phyloP scores from a whole-genome alignment of 805 yeast genomes.

The Hanseniaspora singularis region DNA sequence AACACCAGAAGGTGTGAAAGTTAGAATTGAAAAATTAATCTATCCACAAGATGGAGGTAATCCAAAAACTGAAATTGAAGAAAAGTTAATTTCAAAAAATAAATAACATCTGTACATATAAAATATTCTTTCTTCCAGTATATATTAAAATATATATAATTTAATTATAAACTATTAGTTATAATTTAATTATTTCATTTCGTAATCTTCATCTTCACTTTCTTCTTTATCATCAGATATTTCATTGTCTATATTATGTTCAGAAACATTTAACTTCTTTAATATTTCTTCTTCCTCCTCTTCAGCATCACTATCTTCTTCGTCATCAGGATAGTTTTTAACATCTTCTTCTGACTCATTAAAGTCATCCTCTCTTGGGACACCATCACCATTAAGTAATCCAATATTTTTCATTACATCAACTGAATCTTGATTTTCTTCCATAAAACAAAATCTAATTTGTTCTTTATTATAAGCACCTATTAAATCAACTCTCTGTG shows the following conservation, averaged over 20 bases:
- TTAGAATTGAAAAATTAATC: conserved; percentile 31
- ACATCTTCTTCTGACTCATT: background rate
- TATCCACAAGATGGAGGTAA: conserved; percentile 31
- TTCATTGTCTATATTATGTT: conserved; percentile 19
- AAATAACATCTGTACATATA: background rate
- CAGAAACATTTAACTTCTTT: conserved; percentile 18
- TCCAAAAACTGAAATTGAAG: conserved; percentile 27
- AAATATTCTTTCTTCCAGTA: too few species aligned
- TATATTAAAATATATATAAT: too few species aligned
- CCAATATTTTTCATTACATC: conserved; percentile 12
- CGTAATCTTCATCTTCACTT: conserved; percentile 12
- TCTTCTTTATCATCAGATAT: conserved; percentile 17
- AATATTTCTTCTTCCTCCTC: conserved; percentile 18
- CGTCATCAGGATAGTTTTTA: background rate
- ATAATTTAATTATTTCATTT: background rate
- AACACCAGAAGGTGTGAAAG: conserved; percentile 21
- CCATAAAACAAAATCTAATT: conserved; percentile 22
- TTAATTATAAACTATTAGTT: background rate
- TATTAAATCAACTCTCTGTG: conserved; percentile 21
- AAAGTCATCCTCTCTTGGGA: conserved; percentile 8
- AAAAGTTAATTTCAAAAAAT: conserved; percentile 16
- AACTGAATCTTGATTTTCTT: conserved; percentile 17
- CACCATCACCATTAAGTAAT: conserved; percentile 11
- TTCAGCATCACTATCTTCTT: conserved; percentile 2
- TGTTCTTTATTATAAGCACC: conserved; percentile 23